Conservation (phyloP, 331 rosid genomes). For the Prunus yedoensis region DNA sequence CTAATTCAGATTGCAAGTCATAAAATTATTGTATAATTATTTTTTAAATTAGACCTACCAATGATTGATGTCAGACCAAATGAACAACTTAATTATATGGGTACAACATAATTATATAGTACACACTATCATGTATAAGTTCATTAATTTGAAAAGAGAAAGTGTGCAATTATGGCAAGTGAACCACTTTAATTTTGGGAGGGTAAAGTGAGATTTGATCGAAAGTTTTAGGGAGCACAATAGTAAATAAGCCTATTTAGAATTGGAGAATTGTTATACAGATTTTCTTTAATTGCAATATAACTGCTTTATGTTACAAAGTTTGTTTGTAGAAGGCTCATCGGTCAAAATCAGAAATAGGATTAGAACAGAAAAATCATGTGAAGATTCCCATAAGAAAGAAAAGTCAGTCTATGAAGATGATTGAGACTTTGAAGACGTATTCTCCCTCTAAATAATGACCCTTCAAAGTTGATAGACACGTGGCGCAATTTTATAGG, state of each 20-base stretch:
- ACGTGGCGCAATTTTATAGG: no score
- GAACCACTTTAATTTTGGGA: no score
- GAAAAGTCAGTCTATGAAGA: not conserved
- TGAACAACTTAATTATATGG: no score
- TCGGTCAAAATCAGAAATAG: not conserved
- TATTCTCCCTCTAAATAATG: no score
- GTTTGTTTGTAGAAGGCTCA: not conserved
- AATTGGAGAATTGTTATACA: not conserved
- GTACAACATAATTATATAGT: no score
- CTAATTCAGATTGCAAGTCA: no score
- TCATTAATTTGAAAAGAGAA: no score
- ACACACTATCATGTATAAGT: no score
- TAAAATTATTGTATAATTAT: no score
- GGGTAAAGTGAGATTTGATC: no score
- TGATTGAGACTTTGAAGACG: not conserved
- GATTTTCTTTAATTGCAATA: not conserved
- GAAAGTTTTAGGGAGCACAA: no score
- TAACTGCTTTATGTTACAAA: constrained; percentile 4
- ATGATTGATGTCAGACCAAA: constrained; percentile 20
- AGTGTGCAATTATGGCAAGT: no score
- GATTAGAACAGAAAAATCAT: not conserved
- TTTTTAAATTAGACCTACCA: constrained; percentile 4
- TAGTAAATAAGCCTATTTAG: not conserved
- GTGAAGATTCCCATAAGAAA: not conserved
- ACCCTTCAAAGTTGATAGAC: not conserved